phyloP scores from a whole-genome alignment of 1,139 yeast genomes.

The Martiniozyma asiatica region DNA sequence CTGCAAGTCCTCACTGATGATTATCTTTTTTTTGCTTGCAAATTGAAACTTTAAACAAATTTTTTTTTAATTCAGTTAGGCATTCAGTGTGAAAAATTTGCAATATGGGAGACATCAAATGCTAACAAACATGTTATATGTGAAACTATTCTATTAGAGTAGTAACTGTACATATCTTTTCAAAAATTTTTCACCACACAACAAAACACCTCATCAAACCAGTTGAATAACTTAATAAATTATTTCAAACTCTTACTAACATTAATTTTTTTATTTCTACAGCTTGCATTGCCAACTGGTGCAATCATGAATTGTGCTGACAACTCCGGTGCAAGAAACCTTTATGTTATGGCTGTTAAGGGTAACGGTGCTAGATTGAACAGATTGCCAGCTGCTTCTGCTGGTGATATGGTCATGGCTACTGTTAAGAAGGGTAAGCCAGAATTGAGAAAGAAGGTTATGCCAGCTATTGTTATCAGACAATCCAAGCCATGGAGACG shows the following conservation, averaged over 20 bases:
- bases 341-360: conserved; percentile 97
- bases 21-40: neutral
- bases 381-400: conserved; percentile 99
- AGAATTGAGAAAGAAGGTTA: conserved; percentile 99
- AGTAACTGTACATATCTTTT: no score
- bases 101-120: no score
- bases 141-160: neutral
- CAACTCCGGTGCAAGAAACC: conserved; percentile 99
- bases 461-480: conserved; percentile 99
- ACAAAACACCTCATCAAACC: no score
- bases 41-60: no score
- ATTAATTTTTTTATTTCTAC: conserved; percentile 9
- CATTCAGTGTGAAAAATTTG: no score
- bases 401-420: conserved; percentile 99
- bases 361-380: conserved; percentile 99
- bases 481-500: conserved; percentile 99
- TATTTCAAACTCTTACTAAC: no score
- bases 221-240: no score
- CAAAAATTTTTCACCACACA: no score
- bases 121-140: no score
- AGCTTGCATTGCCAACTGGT: conserved; percentile 99
- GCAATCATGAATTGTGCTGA: conserved; percentile 99
- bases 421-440: conserved; percentile 99
- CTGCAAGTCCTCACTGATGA: neutral
- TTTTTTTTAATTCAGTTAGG: no score